These are phyloP conservation scores for Akebia trifoliata DNA, from an alignment of 164 flowering plant genomes.

Conservation along the genomic window DNA sequence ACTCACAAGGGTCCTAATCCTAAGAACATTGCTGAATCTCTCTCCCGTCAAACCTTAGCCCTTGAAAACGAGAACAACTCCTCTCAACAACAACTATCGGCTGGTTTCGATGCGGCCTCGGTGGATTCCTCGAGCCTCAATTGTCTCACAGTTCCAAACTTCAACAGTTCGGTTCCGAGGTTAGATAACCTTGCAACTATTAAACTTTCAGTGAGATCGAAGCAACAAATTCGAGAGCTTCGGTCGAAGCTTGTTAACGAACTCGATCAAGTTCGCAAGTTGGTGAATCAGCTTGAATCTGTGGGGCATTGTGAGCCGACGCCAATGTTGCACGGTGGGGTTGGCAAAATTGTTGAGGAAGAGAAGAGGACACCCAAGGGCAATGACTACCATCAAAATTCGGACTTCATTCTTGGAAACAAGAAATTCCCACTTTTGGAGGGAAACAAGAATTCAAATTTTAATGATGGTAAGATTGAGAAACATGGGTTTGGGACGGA, in stretches of 20 bases:
- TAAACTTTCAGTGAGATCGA: slow-evolving; percentile 38
- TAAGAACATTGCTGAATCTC: slow-evolving; percentile 17
- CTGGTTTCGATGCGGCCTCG: slow-evolving; percentile 30
- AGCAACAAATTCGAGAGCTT: slow-evolving; percentile 54
- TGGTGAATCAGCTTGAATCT: slow-evolving; percentile 53
- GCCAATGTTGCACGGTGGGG: slow-evolving; percentile 30
- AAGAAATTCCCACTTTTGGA: slow-evolving; percentile 62
- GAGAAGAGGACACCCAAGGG: slow-evolving; percentile 87
- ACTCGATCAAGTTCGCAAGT: slow-evolving; percentile 53
- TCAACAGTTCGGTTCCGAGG: slow-evolving; percentile 21
- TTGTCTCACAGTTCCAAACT: slow-evolving; percentile 18
- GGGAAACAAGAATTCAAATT: slow-evolving; percentile 71
- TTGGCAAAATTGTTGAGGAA: slow-evolving; percentile 50
- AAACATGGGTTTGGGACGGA: slow-evolving; percentile 22
- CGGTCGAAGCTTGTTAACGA: slow-evolving; percentile 56
- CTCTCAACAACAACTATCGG: slow-evolving; percentile 2
- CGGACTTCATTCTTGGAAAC: slow-evolving; percentile 69
- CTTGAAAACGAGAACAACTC: slow-evolving; percentile 24
- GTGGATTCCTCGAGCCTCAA: slow-evolving; percentile 45
- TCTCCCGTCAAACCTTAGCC: slow-evolving; percentile 14
- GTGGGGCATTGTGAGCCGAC: slow-evolving; percentile 27
- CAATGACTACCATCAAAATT: slow-evolving; percentile 60
- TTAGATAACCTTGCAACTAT: slow-evolving; percentile 39
- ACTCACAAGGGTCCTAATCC: slow-evolving; percentile 29
- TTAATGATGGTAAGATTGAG: slow-evolving; percentile 41